Base-by-base conservation (phyloP, 768 basidiomycete genomes). In the Termitomyces sp. region DNA sequence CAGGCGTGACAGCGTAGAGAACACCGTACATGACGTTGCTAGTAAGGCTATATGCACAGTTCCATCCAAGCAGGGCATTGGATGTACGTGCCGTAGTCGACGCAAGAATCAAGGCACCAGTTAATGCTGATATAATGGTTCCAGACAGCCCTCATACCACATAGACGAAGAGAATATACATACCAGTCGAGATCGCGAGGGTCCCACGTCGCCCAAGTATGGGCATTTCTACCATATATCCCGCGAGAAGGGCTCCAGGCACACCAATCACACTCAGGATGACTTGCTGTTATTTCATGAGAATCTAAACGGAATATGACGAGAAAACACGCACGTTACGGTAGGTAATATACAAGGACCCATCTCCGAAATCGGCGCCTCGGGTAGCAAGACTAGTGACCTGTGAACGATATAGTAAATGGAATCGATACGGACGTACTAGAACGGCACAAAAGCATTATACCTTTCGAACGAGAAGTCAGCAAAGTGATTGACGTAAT, bases 1-100 rank as follows among this genome's bases (percentile, higher is more conserved):
- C 88, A 0, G 88, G 83, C 0, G 88, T 84, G 53, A 88, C 71
- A 17, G 88, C 86, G 66, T 89, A 90, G 47, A 91, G 66, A 2
- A 91, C 88, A 6, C 89, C 87, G 55, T 87, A 91, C 88, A 90
- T 91, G 63, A 87, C 83, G 66, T 86, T 86, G 57, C 82, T 85
- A 63, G 73, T 80, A 68, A 88, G 87, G n/a, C 76, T 79, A 64
- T 88, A 89, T 9, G 82, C 88, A 68, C 89, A 92, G 72, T 92
- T 91, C 90, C 90, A 92, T 51, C 85, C 90, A 31, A 92, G 78
- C 46, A 92, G 79, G 32, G 83, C 79, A 62, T 86, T 78, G 8
- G 86, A 89, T 61, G 81, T 85, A 66, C 83, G 80, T 36, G 90
- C 82, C n/a, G 89, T 91, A 49, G 90, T 92, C 37, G 83, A 86